Evolutionary conservation across 2,329 filamentous ascomycete genomes (phyloP).

Genomic region (Ophiobolus disseminans): DNA sequence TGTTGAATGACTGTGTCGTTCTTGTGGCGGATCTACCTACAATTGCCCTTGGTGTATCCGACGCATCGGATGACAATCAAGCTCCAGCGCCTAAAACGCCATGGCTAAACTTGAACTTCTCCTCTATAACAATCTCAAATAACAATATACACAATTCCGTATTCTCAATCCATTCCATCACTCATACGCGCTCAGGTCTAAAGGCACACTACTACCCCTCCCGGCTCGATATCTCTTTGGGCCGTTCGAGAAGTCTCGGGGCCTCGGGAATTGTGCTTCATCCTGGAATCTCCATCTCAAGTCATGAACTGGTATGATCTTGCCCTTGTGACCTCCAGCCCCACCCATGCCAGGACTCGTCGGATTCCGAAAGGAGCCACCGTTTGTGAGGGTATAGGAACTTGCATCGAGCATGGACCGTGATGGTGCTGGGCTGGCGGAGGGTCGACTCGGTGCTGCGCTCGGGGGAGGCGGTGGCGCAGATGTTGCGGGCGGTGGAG

Average conservation of each 20-base stretch:
- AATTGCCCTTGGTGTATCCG: too few relatives aligned
- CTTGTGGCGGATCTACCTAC: too few relatives aligned
- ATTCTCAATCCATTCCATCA: conserved; percentile 21
- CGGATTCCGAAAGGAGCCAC: conserved; percentile 37
- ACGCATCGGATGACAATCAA: too few relatives aligned
- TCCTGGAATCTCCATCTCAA: conserved; percentile 85
- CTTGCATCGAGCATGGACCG: conserved; percentile 76
- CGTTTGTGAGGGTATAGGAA: conserved; percentile 69
- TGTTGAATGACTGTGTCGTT: too few relatives aligned
- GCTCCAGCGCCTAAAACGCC: conserved; percentile 16
- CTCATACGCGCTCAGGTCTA: conserved; percentile 74
- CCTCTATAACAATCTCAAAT: conserved; percentile 8
- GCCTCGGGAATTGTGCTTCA: conserved; percentile 82
- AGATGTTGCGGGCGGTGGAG: conserved; percentile 46
- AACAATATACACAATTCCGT: conserved; percentile 13
- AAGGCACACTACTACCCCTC: conserved; percentile 88
- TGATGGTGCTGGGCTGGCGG: conserved; percentile 53
- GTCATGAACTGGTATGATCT: conserved; percentile 71
- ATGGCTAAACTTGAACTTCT: conserved; percentile 26
- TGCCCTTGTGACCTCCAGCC: conserved; percentile 32
- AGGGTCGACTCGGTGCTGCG: conserved; percentile 36
- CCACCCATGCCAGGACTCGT: conserved; percentile 26
- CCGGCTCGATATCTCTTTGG: conserved; percentile 85
- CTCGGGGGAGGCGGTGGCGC: conserved; percentile 44
- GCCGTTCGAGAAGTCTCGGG: conserved; percentile 78